Evolutionary conservation across 2,329 filamentous ascomycete species (phyloP).

Genomic region (Fusarium pseudograminearum): DNA sequence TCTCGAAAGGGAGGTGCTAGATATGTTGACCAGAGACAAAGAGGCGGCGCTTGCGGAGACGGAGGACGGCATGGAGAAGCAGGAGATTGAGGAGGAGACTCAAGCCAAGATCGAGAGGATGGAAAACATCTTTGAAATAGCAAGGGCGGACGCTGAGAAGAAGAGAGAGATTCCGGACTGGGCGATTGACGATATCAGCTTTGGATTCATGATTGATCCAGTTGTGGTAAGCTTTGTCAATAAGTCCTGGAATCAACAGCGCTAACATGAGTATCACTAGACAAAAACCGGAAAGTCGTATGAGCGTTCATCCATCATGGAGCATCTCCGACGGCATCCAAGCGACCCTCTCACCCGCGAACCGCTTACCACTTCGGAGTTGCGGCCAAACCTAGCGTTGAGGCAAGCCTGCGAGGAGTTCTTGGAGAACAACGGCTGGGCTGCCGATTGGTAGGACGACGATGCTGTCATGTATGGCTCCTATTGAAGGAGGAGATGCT

Average conservation of each 20-base stretch:
- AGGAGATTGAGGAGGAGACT: conserved; percentile 62
- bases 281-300: conserved; percentile 92
- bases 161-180: conserved; percentile 77
- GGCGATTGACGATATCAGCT: conserved; percentile 80
- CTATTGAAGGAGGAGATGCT: background rate
- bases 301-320: conserved; percentile 85
- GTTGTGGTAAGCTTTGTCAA: conserved; percentile 61
- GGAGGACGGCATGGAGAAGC: conserved; percentile 61
- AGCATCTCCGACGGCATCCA: conserved; percentile 80
- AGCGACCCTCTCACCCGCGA: conserved; percentile 89
- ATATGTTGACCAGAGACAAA: conserved; percentile 61
- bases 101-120: conserved; percentile 60
- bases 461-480: background rate
- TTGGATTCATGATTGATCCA: conserved; percentile 79
- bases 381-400: conserved; percentile 84
- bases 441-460: conserved; percentile 80
- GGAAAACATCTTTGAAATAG: conserved; percentile 64
- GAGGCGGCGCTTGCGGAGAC: conserved; percentile 56
- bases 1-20: conserved; percentile 71
- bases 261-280: conserved; percentile 51
- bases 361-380: conserved; percentile 73
- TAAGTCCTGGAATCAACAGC: background rate
- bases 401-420: conserved; percentile 89
- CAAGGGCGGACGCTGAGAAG: conserved; percentile 59
- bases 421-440: conserved; percentile 88